A percentile compares a stretch with the other conserved stretches of the same genome.
These are phyloP conservation scores for Podochytrium sp. DNA, from an alignment of 192 early-diverging fungal genomes.

Conservation along the genomic window DNA sequence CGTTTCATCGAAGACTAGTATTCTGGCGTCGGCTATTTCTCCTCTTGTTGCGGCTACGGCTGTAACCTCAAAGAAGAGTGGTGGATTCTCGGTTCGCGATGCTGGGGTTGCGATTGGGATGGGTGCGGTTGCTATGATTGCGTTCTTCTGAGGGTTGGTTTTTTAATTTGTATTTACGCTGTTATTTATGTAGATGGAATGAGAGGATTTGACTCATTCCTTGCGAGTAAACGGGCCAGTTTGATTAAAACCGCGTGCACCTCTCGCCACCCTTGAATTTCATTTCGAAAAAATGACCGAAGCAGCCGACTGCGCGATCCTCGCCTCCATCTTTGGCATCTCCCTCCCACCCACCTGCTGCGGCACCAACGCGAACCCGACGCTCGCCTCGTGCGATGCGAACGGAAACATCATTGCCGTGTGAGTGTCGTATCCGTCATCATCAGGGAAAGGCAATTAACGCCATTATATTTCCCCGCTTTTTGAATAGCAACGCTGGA, in stretches of 20 bases:
- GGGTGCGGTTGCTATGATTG: not conserved
- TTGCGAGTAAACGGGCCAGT: too few species aligned
- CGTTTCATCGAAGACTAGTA: not conserved
- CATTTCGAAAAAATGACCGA: too few species aligned
- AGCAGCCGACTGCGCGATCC: not conserved
- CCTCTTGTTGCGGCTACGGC: not conserved
- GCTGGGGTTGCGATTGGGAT: not conserved
- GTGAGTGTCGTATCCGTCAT: not conserved
- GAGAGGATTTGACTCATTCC: too few species aligned
- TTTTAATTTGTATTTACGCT: too few species aligned
- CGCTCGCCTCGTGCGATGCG: too few species aligned
- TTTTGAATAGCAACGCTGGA: not conserved
- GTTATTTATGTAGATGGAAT: too few species aligned
- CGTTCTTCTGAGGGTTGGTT: not conserved
- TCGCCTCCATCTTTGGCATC: not conserved
- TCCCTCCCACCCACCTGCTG: not conserved
- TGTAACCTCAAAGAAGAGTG: not conserved
- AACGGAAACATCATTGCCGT: not conserved
- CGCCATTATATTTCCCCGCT: not conserved
- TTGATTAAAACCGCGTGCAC: too few species aligned
- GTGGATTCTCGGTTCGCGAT: not conserved
- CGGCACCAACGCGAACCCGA: not conserved
- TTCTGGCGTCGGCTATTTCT: not conserved
- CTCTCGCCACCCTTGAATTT: too few species aligned
- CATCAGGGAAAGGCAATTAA: not conserved